Evolutionary conservation across 2,329 filamentous ascomycete genomes (phyloP).

Genomic region (Coniochaeta ligniaria): DNA sequence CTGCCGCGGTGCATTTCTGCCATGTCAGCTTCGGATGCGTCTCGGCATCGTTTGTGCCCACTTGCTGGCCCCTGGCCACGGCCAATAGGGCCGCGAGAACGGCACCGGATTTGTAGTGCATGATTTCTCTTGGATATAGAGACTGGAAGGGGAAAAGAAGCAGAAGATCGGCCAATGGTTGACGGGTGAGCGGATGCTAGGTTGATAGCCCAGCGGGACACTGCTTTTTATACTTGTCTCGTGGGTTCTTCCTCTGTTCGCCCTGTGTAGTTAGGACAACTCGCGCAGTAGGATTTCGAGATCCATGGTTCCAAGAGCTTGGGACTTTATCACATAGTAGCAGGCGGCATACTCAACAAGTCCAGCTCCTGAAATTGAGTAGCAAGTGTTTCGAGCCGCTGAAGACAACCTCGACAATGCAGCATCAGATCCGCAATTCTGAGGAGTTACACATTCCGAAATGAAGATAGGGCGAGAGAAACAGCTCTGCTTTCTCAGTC

Average conservation of each 20-base stretch:
- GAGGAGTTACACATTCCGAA: neutral
- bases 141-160: neutral
- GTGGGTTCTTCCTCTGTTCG: neutral
- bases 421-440: neutral
- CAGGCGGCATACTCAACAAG: neutral
- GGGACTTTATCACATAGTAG: neutral
- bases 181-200: neutral
- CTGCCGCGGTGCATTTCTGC: constrained; percentile 15
- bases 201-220: neutral
- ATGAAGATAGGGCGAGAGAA: neutral
- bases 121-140: neutral
- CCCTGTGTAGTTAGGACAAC: neutral
- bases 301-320: neutral
- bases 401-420: too few relatives aligned
- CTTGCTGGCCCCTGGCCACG: constrained; percentile 14
- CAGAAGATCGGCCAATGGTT: neutral
- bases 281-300: neutral
- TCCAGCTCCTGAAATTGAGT: neutral
- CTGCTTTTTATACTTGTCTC: neutral
- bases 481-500: neutral
- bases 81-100: constrained; percentile 8
- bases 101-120: neutral
- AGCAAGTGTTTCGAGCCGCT: neutral
- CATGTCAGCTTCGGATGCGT: constrained; percentile 17
- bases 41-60: constrained; percentile 15